phyloP scores from a whole-genome alignment of 345 rosid genomes.

The Gossypium australe region DNA sequence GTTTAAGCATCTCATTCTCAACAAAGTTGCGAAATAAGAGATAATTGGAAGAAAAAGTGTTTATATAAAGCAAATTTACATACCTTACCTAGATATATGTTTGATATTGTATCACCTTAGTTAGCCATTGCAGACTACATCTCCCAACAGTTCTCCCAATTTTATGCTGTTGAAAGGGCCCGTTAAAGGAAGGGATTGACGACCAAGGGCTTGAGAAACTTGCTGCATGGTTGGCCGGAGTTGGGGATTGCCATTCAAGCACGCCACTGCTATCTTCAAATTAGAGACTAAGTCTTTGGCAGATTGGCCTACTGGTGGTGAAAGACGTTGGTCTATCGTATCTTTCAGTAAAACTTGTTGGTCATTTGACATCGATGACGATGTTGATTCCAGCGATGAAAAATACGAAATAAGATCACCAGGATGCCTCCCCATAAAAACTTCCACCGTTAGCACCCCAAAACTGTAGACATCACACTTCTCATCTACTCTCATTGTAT shows the following conservation, averaged over 20 bases:
- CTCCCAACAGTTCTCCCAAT: neutral
- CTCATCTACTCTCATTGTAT: slow-evolving; percentile 2
- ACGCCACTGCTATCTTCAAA: slow-evolving; percentile 1
- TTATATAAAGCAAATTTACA: no score
- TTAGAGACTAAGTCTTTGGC: neutral
- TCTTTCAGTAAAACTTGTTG: slow-evolving; percentile 3
- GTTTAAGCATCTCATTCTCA: no score
- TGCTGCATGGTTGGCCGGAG: slow-evolving; percentile 6
- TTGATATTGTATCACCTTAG: neutral
- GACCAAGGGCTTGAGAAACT: neutral
- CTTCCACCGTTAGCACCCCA: neutral
- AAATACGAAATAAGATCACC: neutral
- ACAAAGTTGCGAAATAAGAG: no score
- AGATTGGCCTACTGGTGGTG: neutral
- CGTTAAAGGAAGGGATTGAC: neutral
- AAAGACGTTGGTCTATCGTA: neutral
- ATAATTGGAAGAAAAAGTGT: no score
- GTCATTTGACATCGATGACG: neutral
- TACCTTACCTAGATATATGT: no score
- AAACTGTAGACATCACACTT: neutral
- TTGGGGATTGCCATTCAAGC: slow-evolving; percentile 10
- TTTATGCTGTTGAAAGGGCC: neutral
- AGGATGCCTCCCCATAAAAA: neutral
- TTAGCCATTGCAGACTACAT: neutral
- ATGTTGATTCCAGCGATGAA: neutral